These are phyloP conservation scores for Gossypium stocksii DNA, from an alignment of 345 rosid genomes.

Conservation along the genomic window DNA sequence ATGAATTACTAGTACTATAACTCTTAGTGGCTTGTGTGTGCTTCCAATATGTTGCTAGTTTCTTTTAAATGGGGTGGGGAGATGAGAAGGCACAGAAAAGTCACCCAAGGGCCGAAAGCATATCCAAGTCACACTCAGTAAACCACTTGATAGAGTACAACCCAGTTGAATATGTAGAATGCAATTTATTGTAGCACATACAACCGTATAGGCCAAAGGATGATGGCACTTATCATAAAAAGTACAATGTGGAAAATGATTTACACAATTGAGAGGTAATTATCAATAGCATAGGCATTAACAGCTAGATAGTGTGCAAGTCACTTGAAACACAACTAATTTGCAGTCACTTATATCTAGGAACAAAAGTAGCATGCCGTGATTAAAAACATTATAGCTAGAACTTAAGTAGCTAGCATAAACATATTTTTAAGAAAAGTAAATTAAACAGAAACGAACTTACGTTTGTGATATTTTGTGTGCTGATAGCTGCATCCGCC, in stretches of 20 bases:
- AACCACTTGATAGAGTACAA: constrained; percentile 1
- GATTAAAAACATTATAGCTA: background rate
- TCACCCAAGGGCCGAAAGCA: background rate
- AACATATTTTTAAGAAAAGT: constrained; percentile 9
- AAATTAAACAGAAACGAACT: constrained; percentile 31
- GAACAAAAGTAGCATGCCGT: constrained; percentile 4
- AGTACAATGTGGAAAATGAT: background rate
- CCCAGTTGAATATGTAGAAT: background rate
- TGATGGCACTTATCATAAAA: background rate
- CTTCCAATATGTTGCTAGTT: background rate
- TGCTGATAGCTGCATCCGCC: constrained; percentile 88
- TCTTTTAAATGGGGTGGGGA: background rate
- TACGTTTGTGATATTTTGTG: constrained; percentile 98
- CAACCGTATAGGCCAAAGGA: background rate
- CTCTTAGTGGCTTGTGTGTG: background rate
- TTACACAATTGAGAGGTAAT: background rate
- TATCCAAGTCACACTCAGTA: background rate
- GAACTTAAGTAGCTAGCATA: background rate
- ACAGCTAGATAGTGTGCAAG: background rate
- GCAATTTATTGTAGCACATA: background rate
- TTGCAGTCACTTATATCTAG: background rate
- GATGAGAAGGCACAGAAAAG: background rate
- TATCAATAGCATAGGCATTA: background rate
- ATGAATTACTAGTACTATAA: background rate
- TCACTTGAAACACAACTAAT: background rate